A percentile compares a stretch with the other conserved stretches of the same genome.
Evolutionary conservation across 2,329 filamentous ascomycete genomes (phyloP).

Genomic region (Fusarium sp.): DNA sequence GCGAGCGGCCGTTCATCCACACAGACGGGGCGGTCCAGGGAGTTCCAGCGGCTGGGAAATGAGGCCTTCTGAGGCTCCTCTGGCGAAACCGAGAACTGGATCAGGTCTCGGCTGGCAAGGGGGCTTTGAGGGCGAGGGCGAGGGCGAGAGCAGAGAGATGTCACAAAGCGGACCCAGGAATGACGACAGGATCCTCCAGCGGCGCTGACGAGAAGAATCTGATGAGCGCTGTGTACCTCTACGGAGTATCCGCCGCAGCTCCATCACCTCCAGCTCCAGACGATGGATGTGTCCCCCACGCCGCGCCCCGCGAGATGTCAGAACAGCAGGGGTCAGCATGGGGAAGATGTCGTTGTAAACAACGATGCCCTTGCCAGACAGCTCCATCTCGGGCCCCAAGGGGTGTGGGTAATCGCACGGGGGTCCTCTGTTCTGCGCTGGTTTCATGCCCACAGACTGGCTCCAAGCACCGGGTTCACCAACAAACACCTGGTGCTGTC

Average conservation of each 20-base stretch:
- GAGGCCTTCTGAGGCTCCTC: constrained; percentile 30
- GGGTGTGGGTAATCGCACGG: constrained; percentile 25
- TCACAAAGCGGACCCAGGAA: constrained; percentile 23
- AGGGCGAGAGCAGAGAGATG: constrained; percentile 9
- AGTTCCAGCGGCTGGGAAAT: constrained; percentile 18
- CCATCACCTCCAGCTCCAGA: constrained; percentile 15
- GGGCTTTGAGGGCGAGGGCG: neutral
- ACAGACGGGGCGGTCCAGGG: constrained; percentile 2
- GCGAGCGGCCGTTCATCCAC: neutral
- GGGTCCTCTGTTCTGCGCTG: neutral
- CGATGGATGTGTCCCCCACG: constrained; percentile 27
- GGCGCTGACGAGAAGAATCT: constrained; percentile 3
- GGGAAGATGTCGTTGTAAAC: constrained; percentile 23
- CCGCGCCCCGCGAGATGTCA: constrained; percentile 31
- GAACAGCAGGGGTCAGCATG: constrained; percentile 29
- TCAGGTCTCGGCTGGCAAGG: constrained; percentile 1
- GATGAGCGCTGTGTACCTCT: neutral
- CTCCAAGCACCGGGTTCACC: constrained; percentile 23
- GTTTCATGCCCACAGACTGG: constrained; percentile 10
- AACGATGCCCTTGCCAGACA: constrained; percentile 17
- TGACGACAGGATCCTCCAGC: constrained; percentile 22
- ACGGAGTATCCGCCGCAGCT: neutral
- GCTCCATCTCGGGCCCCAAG: constrained; percentile 4
- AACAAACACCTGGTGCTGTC: neutral
- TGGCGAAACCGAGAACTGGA: constrained; percentile 18